These are phyloP conservation scores for Symbiodinium pilosum DNA, from an alignment of 73 alveolate species.

Conservation along the genomic window DNA sequence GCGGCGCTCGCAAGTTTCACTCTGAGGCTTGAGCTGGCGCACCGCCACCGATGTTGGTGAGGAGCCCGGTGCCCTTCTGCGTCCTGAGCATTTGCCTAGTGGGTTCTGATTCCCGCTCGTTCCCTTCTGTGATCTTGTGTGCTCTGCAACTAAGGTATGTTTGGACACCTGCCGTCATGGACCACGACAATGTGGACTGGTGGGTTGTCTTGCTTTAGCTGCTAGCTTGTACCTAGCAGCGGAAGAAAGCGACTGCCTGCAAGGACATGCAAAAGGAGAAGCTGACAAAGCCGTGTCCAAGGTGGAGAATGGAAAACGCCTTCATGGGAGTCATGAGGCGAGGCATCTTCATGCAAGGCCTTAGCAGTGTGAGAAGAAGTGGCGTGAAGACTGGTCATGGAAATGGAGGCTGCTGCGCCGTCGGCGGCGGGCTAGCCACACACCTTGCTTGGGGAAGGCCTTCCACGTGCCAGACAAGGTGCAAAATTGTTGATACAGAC, in stretches of 20 bases:
- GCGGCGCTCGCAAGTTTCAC: no score
- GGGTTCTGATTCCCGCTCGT: background rate
- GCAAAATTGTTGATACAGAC: no score
- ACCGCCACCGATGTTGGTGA: conserved; percentile 52
- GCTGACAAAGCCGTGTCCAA: conserved; percentile 53
- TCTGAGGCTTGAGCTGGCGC: conserved; percentile 8
- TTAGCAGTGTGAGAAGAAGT: background rate
- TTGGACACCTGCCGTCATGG: conserved; percentile 66
- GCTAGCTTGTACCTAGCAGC: no score
- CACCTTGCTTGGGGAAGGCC: conserved; percentile 43
- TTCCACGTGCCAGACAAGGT: conserved; percentile 71
- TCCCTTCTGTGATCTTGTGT: background rate
- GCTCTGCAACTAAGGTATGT: conserved; percentile 8
- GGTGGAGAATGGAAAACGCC: conserved; percentile 47
- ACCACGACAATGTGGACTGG: conserved; percentile 49
- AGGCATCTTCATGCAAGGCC: no score
- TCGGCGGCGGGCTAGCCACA: conserved; percentile 40
- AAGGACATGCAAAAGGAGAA: conserved; percentile 75
- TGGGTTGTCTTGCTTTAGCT: no score
- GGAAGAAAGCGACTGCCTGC: no score
- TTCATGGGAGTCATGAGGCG: conserved; percentile 79
- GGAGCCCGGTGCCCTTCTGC: no score
- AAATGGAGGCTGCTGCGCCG: conserved; percentile 49
- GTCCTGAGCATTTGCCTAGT: background rate
- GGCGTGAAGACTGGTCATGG: background rate